phyloP scores from a whole-genome alignment of 2,329 filamentous ascomycete genomes.

The Huntiella savannae region DNA sequence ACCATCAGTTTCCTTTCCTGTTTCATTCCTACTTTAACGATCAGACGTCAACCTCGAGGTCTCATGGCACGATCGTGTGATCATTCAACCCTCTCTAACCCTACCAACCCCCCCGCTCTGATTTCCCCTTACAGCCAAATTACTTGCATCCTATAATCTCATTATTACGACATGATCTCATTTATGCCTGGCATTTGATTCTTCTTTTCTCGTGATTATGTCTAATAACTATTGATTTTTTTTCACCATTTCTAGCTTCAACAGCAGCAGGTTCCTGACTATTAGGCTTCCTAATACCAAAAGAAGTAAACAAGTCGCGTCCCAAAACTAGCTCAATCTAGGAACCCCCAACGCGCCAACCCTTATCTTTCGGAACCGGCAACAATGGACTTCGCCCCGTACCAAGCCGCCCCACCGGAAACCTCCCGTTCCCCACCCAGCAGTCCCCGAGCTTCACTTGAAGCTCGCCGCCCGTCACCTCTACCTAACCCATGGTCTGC shows the following conservation, averaged over 20 bases:
- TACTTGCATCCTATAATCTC: constrained; percentile 1
- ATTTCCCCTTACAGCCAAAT: not conserved
- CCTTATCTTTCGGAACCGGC: not conserved
- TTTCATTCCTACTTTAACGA: no score
- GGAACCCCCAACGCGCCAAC: not conserved
- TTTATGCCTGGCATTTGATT: no score
- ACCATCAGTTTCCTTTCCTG: no score
- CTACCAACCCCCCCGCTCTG: not conserved
- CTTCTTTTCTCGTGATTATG: no score
- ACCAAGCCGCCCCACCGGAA: constrained; percentile 84
- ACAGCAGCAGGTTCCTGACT: no score
- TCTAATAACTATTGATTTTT: no score
- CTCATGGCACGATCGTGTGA: no score
- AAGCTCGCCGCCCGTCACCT: constrained; percentile 33
- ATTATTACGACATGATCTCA: not conserved
- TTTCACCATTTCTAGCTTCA: no score
- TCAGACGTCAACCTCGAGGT: no score
- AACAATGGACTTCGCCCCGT: constrained; percentile 84
- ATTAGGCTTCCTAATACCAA: no score
- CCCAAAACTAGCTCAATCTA: not conserved
- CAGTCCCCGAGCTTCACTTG: constrained; percentile 36
- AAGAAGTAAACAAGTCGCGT: not conserved
- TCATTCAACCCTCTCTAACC: not conserved
- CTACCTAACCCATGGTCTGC: constrained; percentile 17
- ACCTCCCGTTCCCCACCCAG: constrained; percentile 52